These are phyloP conservation scores for Rhodotorula sp. DNA, from an alignment of 1,284 basidiomycete species.

Conservation along the genomic window DNA sequence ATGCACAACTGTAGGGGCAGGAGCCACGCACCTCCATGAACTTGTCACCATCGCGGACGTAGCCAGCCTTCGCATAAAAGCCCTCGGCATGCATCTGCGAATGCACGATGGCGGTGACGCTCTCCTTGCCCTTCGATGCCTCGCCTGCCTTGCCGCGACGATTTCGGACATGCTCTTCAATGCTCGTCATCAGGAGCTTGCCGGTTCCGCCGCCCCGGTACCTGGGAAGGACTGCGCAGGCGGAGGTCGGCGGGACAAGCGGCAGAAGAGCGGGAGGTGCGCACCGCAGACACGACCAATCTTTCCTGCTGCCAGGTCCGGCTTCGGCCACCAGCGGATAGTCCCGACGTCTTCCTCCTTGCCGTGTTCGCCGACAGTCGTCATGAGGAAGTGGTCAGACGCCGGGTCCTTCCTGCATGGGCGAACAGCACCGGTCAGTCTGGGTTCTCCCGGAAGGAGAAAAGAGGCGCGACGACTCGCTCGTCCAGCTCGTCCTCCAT, in stretches of 20 bases:
- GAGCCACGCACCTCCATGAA: conserved; percentile 16
- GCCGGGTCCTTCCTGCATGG: conserved; percentile 13
- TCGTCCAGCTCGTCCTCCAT: conserved; percentile 45
- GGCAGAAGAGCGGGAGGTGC: background rate
- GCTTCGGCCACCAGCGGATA: conserved; percentile 26
- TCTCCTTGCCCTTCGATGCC: background rate
- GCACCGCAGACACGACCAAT: conserved; percentile 16
- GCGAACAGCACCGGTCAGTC: too few species aligned
- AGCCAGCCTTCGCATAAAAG: conserved; percentile 20
- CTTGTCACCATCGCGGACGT: conserved; percentile 9
- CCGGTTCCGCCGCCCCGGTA: conserved; percentile 17
- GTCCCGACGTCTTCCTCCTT: conserved; percentile 13
- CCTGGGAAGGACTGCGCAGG: background rate
- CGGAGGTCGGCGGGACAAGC: background rate
- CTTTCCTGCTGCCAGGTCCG: conserved; percentile 13
- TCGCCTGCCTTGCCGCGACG: conserved; percentile 11
- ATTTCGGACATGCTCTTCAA: conserved; percentile 14
- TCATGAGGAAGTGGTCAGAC: conserved; percentile 20
- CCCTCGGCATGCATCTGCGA: conserved; percentile 20
- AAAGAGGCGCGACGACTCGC: background rate
- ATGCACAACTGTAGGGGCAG: background rate
- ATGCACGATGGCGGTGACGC: conserved; percentile 8
- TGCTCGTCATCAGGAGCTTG: conserved; percentile 2
- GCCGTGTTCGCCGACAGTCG: background rate
- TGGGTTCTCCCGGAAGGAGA: too few species aligned